Evolutionary conservation across 2,329 filamentous ascomycete genomes (phyloP).

Genomic region (Paecilomyces dactylethromorphus): DNA sequence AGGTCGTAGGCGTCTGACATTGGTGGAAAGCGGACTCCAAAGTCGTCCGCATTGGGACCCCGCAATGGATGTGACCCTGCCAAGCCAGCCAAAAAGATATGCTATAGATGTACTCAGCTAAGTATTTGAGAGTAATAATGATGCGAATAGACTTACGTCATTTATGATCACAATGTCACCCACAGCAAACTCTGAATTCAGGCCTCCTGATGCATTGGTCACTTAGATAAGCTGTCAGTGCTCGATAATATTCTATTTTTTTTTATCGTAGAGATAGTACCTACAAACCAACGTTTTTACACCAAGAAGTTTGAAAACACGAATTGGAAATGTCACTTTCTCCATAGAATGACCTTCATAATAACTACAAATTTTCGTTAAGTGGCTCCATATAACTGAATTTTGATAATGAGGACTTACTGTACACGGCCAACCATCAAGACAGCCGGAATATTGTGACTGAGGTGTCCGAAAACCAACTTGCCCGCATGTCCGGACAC

Average conservation of each 20-base stretch:
- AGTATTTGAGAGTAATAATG: constrained; percentile 1
- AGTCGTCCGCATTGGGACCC: constrained; percentile 57
- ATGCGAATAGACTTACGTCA: constrained; percentile 43
- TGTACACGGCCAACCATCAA: constrained; percentile 60
- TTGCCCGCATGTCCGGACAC: constrained; percentile 58
- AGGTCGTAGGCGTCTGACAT: constrained; percentile 62
- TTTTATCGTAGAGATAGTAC: constrained; percentile 11
- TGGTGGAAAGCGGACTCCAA: constrained; percentile 57
- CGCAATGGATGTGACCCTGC: constrained; percentile 56
- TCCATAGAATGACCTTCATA: constrained; percentile 63
- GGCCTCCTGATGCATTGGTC: constrained; percentile 60
- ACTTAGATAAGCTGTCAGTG: constrained; percentile 32
- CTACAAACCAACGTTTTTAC: constrained; percentile 54
- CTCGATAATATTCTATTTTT: neutral
- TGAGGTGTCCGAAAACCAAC: constrained; percentile 57
- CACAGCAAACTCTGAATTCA: constrained; percentile 58
- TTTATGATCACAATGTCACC: constrained; percentile 61
- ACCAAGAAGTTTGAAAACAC: constrained; percentile 57
- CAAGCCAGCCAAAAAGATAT: constrained; percentile 58
- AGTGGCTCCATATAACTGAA: neutral
- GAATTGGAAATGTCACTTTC: constrained; percentile 56
- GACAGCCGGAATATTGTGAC: constrained; percentile 50
- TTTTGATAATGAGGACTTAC: constrained; percentile 38
- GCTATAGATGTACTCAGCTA: constrained; percentile 32
- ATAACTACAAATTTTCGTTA: constrained; percentile 40